Base-by-base conservation (phyloP, 805 yeast species). In the Sungouiozyma ichnusensis region DNA sequence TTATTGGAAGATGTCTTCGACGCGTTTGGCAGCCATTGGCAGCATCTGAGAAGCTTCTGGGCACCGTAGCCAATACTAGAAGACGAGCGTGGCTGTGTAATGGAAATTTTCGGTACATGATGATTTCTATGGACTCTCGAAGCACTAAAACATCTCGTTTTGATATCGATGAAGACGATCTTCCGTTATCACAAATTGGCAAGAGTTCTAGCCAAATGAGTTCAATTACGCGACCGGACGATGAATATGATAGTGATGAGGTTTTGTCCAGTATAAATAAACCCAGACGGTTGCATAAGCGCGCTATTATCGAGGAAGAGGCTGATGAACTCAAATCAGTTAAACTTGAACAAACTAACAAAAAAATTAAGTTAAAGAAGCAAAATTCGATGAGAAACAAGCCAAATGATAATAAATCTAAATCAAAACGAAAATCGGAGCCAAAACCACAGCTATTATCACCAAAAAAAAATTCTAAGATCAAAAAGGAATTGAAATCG, bases 261-360 rank as follows among this genome's bases (percentile, higher is more conserved):
- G 55, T 46, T 11, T 36, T 48, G 4, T 46, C 18, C 7, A 16
- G 16, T 13, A 33, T 16, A 16, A 16, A 16, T 9, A 33, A 33
- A 33, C 13, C 18, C 51, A 19, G 37, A 45, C 33, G 38, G 39
- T 17, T 35, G 35, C 31, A 40, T 37, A 29, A 43, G 35, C 37
- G 39, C 46, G 19, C 29, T 35, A 36, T 47, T 38, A 41, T 36
- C 40, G 34, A 70, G 42, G 67, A 44, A 16, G 45, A 35, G 27
- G 38, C 36, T 27, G 29, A 69, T 16, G 72, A 79, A 57, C 43
- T 49, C n/a, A 51, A 50, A 11, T 6, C 11, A 24, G 29, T 24
- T n/a, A n/a, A n/a, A n/a, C n/a, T n/a, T n/a, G n/a, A n/a, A n/a
- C n/a, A n/a, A n/a, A n/a, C n/a, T n/a, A n/a, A n/a, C n/a, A n/a